phyloP scores from a whole-genome alignment of 2,329 filamentous ascomycete genomes.

The Fusarium illudens region DNA sequence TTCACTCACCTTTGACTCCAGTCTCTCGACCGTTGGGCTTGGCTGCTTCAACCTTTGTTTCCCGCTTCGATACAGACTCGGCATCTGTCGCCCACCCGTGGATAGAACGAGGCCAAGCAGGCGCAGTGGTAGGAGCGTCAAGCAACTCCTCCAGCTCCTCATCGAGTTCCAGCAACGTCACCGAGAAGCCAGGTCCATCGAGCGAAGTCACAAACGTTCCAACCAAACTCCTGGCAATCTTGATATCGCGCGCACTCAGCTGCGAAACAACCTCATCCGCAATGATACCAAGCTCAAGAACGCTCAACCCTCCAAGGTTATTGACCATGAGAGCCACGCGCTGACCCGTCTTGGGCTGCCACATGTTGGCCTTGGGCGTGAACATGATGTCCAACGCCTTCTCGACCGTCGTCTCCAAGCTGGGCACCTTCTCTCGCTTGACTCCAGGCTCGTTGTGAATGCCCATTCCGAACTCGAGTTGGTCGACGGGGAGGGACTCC shows the following conservation, averaged over 20 bases:
- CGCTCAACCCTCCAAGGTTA: conserved; percentile 38
- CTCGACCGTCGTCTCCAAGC: conserved; percentile 27
- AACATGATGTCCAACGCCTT: conserved; percentile 37
- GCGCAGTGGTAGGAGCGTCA: conserved; percentile 35
- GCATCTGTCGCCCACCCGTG: conserved; percentile 30
- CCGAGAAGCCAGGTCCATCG: conserved; percentile 37
- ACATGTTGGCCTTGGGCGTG: conserved; percentile 33
- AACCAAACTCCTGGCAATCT: conserved; percentile 30
- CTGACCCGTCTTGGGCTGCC: conserved; percentile 30
- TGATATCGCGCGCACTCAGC: conserved; percentile 6
- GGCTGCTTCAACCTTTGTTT: conserved; percentile 1
- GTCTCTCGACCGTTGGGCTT: conserved; percentile 23
- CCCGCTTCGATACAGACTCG: conserved; percentile 23
- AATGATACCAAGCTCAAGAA: conserved; percentile 37
- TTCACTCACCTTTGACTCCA: conserved; percentile 27
- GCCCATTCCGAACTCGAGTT: conserved; percentile 40
- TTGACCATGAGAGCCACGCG: conserved; percentile 37
- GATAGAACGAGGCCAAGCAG: conserved; percentile 38
- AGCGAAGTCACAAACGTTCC: conserved; percentile 39
- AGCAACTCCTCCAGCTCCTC: conserved; percentile 30
- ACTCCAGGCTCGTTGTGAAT: conserved; percentile 42
- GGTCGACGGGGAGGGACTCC: conserved; percentile 27
- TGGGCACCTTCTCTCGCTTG: conserved; percentile 27
- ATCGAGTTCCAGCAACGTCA: conserved; percentile 34
- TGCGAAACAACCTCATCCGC: conserved; percentile 37